These are phyloP conservation scores for Chalciporus chontae DNA, from an alignment of 768 basidiomycete genomes.

Conservation along the genomic window DNA sequence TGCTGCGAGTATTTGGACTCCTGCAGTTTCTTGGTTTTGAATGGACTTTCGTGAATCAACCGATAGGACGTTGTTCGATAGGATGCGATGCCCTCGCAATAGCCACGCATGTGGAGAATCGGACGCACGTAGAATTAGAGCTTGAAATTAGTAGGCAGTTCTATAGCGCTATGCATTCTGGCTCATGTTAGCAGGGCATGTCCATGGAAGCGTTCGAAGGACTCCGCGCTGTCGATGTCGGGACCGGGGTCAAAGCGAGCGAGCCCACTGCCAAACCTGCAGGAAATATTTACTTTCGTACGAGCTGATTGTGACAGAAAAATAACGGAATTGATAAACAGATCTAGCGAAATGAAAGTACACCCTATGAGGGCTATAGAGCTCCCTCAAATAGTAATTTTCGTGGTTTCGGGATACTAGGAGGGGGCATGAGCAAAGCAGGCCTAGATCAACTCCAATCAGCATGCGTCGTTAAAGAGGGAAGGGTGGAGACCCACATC, in stretches of 20 bases:
- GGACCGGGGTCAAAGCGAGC: too few species aligned
- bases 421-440: conserved; percentile 31
- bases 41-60: neutral
- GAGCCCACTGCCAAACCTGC: too few species aligned
- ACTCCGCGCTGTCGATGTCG: too few species aligned
- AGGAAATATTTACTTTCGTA: too few species aligned
- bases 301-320: neutral
- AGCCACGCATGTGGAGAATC: too few species aligned
- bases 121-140: too few species aligned
- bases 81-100: neutral
- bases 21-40: neutral
- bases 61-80: neutral
- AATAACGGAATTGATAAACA: neutral
- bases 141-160: neutral
- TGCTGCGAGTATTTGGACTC: neutral
- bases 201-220: neutral
- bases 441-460: conserved; percentile 26
- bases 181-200: neutral
- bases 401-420: conserved; percentile 34
- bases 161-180: neutral
- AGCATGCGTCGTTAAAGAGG: neutral
- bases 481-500: conserved; percentile 52
- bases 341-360: neutral
- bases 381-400: conserved; percentile 34
- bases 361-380: conserved; percentile 13